Base-by-base conservation (phyloP, 208 protist species). In the Wallacemonas sp. region DNA sequence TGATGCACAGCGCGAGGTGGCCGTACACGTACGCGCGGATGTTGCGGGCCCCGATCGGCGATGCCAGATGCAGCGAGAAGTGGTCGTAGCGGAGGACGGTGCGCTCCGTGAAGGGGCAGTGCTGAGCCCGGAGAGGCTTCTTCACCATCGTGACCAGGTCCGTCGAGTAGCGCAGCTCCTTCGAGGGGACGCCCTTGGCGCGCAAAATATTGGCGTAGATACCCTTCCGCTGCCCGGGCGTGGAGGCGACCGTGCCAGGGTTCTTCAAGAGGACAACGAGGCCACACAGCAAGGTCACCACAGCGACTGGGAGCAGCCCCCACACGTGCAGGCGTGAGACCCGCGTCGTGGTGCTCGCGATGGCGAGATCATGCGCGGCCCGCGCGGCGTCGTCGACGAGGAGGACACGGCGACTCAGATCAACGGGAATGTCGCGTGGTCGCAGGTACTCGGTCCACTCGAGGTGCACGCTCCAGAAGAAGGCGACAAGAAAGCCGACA, bases 51-150 rank as follows among this genome's bases (percentile, higher is more conserved):
- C 90, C 92, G 68, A 97, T 83, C 44, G 67, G 49, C 56, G 72
- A 90, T 61, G 67, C 61, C 1, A 92, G 38, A 69, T 85, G 90
- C 19, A 65, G 27, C 47, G 83, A 92, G 71, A 88, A 94, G 49
- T 93, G 88, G 44, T 97, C 85, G 65, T 81, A 93, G 43, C 88
- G 80, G 1, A 85, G 72, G 23, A 97, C 83, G 29, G 85, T 69
- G 39, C 80, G 68, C 46, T 80, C 61, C 21, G 75, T 54, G 23
- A 85, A 76, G 12, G 63, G 54, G 61, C 88, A 96, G 69, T 73
- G 76, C 76, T 96, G 90, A 1, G 93, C 81, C 3, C 88, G 85
- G 17, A 94, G 64, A 6, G 92, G 92, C 60, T 91, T 92, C 41
- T 71, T 78, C 21, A 90, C 75, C 87, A 94, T 92, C 21, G 74